phyloP scores from a whole-genome alignment of 805 yeast species.

The Myxozyma nipponensis region DNA sequence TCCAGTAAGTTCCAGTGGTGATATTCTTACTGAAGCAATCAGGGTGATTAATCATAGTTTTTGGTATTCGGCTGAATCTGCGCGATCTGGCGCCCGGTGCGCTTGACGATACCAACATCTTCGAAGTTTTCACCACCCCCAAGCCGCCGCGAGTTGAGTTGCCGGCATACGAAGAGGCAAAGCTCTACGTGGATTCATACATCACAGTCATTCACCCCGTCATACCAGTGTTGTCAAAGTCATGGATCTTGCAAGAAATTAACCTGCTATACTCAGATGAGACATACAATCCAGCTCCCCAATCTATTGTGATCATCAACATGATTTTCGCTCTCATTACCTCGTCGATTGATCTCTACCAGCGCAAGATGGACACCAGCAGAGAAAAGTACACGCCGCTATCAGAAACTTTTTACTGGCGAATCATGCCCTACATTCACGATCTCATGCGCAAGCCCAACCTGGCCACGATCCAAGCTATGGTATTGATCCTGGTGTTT shows the following conservation, averaged over 20 bases:
- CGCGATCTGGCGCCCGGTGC: constrained; percentile 19
- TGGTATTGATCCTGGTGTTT: constrained; percentile 14
- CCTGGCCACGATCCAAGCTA: constrained; percentile 12
- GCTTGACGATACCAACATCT: constrained; percentile 15
- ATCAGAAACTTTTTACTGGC: constrained; percentile 15
- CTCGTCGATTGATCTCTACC: constrained; percentile 16
- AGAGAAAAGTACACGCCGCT: constrained; percentile 7
- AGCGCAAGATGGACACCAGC: constrained; percentile 15
- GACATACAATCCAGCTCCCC: constrained; percentile 9
- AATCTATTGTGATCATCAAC: constrained; percentile 17
- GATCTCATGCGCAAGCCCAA: constrained; percentile 13
- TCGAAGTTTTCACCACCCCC: constrained; percentile 4
- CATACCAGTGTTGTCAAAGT: constrained; percentile 12
- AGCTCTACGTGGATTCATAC: constrained; percentile 12
- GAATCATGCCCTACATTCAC: constrained; percentile 11
- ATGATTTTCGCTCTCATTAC: constrained; percentile 22
- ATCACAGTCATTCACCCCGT: constrained; percentile 18
- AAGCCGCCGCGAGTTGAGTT: constrained; percentile 13
- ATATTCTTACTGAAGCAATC: neutral
- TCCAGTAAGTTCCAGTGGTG: constrained; percentile 9
- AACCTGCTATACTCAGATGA: constrained; percentile 12
- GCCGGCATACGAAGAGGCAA: constrained; percentile 24
- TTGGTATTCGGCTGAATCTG: constrained; percentile 17
- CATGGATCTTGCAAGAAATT: constrained; percentile 17
- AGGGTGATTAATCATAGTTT: neutral